Evolutionary conservation across 2,329 filamentous ascomycete species (phyloP).

Genomic region (Xylariaceae sp.): DNA sequence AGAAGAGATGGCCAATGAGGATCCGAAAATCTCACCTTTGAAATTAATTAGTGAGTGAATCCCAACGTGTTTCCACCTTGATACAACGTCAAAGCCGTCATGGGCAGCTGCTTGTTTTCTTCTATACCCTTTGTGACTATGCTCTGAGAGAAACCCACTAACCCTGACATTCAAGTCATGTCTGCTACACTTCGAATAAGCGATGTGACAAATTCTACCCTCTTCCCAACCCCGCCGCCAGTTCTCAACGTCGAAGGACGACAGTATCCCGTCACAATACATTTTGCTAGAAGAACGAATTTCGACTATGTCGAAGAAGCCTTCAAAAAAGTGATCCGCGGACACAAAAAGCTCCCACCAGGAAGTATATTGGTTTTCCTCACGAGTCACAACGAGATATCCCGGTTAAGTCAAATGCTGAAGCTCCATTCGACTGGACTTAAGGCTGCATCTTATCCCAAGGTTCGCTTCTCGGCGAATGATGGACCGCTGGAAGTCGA

Average conservation of each 20-base stretch:
- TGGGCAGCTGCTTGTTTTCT: neutral
- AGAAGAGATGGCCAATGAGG: constrained; percentile 65
- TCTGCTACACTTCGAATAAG: constrained; percentile 88
- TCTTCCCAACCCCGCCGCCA: constrained; percentile 75
- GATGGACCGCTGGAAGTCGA: constrained; percentile 79
- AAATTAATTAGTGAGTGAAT: constrained; percentile 64
- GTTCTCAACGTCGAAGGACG: constrained; percentile 86
- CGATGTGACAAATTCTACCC: constrained; percentile 77
- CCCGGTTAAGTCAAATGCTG: constrained; percentile 71
- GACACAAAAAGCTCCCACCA: constrained; percentile 82
- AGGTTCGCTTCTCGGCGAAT: constrained; percentile 67
- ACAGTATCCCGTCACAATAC: constrained; percentile 82
- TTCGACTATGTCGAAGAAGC: constrained; percentile 88
- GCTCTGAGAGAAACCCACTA: neutral
- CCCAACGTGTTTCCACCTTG: neutral
- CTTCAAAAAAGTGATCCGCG: constrained; percentile 78
- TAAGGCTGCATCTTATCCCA: constrained; percentile 53
- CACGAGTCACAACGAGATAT: constrained; percentile 89
- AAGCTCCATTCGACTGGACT: constrained; percentile 60
- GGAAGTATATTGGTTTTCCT: constrained; percentile 92
- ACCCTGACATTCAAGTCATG: constrained; percentile 55
- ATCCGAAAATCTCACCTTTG: constrained; percentile 66
- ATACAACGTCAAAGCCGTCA: neutral
- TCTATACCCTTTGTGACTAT: no score
- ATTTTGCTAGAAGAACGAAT: constrained; percentile 78